Evolutionary conservation across 768 basidiomycete species (phyloP), one percentile per base, ranked within the genome.

Genomic region (Phaeotremella fagi): DNA sequence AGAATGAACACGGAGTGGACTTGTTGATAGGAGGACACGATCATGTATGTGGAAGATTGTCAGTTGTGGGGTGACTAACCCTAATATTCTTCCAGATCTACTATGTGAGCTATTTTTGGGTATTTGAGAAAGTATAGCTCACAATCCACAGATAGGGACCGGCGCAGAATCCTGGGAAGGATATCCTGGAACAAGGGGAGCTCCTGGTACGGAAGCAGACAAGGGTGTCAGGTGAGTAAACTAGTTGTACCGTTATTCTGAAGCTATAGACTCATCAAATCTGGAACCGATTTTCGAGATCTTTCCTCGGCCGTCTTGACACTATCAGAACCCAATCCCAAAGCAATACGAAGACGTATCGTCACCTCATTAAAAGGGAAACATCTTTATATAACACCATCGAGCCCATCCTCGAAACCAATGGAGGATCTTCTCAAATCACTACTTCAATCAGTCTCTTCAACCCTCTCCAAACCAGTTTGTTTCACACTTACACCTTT

Each of bases 201-300:
- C 51, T 16, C 55, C 58, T 5, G 70, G 68, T 0, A 64, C 64
- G 9, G 60, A 66, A 48, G 56, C 50, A 11, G 72, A 74, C 42
- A 44, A 61, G 16, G 68, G 64, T 29, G 68, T 70, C 1, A 37
- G 48, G 57, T 64, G 23, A 29, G 66, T 46, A 7, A 11, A 14
- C 16, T 18, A 45, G 18, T 37, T 1, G 3, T 6, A 38, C 33
- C 24, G 20, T 3, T 47, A 22, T 26, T 46, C 6, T 36, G 5
- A 15, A 23, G 2, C 6, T n/a, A 22, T 43, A 62, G 69, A 14
- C 60, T 76, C 18, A 77, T 90, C 55, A 92, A 92, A 75, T 90
- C 87, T 65, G 90, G 90, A 6, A 87, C 85, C 2, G 89, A 94
- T 75, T 94, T 94, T 68, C 81, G 86, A 31, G 89, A 92, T 58